These are phyloP conservation scores for Colletotrichum musicola DNA, from an alignment of 2,329 filamentous ascomycete species.

Conservation along the genomic window DNA sequence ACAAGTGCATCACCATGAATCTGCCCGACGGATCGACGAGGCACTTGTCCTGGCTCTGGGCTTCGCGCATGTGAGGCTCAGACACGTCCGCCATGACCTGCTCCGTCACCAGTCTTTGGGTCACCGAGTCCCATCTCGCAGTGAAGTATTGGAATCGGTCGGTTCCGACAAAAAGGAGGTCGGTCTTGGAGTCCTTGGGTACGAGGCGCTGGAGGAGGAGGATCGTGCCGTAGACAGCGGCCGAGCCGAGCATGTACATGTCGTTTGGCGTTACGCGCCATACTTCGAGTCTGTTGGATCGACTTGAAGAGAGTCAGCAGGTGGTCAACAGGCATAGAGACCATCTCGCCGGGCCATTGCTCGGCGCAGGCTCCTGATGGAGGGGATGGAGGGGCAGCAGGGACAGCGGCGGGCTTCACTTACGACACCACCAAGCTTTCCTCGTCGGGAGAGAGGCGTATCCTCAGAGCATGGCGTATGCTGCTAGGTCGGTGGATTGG, in stretches of 20 bases:
- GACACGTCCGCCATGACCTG: constrained; percentile 65
- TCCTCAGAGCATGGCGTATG: constrained; percentile 87
- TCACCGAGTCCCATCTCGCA: constrained; percentile 80
- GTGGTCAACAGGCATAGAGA: neutral
- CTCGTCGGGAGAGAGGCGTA: constrained; percentile 77
- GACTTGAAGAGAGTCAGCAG: constrained; percentile 64
- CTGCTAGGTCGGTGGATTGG: constrained; percentile 94
- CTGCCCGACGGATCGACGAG: constrained; percentile 83
- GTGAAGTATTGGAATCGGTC: constrained; percentile 93
- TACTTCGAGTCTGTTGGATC: constrained; percentile 87
- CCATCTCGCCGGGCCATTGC: neutral
- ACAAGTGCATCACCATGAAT: constrained; percentile 69
- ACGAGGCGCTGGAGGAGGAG: constrained; percentile 86
- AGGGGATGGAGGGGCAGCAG: constrained; percentile 13
- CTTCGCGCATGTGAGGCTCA: constrained; percentile 77
- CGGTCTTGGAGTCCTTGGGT: constrained; percentile 78
- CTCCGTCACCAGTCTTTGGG: constrained; percentile 62
- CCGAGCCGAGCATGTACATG: constrained; percentile 74
- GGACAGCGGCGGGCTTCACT: constrained; percentile 49
- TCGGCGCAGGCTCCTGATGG: neutral
- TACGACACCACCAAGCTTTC: constrained; percentile 84
- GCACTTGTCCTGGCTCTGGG: constrained; percentile 85
- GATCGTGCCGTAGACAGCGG: constrained; percentile 85
- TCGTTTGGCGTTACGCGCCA: constrained; percentile 77
- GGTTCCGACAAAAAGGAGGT: constrained; percentile 93